Evolutionary conservation across 495 filamentous ascomycete species (phyloP).

Genomic region (Barbatosphaeria neglecta): DNA sequence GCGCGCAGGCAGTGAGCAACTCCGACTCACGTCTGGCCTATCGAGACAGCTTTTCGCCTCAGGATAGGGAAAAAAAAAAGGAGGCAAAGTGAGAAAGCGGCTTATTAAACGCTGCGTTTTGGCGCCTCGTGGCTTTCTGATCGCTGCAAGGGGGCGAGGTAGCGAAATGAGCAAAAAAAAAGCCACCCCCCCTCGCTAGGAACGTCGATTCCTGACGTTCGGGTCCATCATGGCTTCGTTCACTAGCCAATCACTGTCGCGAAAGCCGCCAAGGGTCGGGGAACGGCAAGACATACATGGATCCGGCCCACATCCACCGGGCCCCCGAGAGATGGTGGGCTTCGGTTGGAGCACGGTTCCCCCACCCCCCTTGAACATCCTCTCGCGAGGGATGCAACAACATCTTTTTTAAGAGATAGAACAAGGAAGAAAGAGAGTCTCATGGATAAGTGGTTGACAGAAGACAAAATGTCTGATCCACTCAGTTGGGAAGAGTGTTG

Average conservation of each 20-base stretch:
- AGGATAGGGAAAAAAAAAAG: no score
- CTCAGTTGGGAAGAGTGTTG: not conserved
- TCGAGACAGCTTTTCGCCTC: no score
- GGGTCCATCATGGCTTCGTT: conserved; percentile 1
- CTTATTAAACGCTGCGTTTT: not conserved
- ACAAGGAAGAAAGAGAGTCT: no score
- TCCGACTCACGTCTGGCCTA: no score
- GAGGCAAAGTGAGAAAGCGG: no score
- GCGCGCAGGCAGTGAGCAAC: not conserved
- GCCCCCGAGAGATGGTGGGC: not conserved
- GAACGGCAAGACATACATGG: conserved; percentile 4
- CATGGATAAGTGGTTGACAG: not conserved
- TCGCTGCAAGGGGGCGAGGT: not conserved
- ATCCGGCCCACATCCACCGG: not conserved
- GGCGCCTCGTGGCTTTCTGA: not conserved
- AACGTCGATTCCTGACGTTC: not conserved
- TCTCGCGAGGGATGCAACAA: no score
- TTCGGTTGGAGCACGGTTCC: no score
- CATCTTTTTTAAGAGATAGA: no score
- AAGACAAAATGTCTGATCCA: not conserved
- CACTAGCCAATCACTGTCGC: conserved; percentile 4
- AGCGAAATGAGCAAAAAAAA: not conserved
- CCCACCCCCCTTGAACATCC: no score
- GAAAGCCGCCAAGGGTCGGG: conserved; percentile 4
- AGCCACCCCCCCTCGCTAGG: conserved; percentile 3